Conservation (phyloP, 371 early-diverging fungal species). For the Saksenaea oblongispora region DNA sequence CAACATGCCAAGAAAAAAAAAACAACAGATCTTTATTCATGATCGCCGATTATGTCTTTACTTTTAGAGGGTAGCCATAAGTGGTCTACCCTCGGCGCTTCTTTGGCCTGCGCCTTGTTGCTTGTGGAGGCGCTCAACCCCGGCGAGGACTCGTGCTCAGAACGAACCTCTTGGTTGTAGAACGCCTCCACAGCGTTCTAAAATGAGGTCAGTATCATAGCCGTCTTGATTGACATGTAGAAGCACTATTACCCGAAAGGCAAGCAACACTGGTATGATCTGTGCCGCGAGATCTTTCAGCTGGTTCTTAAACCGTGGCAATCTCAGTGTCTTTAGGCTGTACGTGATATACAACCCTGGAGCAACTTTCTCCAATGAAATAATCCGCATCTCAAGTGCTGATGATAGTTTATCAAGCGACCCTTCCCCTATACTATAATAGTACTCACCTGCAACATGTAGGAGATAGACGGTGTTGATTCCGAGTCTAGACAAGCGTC, state of each 20-base stretch:
- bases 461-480: neutral
- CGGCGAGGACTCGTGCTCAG: too few species aligned
- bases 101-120: too few species aligned
- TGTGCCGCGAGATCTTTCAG: neutral
- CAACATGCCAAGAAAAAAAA: too few species aligned
- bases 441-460: neutral
- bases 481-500: neutral
- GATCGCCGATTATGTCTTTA: too few species aligned
- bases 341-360: neutral
- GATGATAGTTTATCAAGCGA: neutral
- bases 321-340: neutral
- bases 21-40: too few species aligned
- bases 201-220: too few species aligned
- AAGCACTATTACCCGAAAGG: neutral
- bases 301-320: neutral
- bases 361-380: neutral
- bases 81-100: too few species aligned
- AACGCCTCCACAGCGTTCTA: too few species aligned
- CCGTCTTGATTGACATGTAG: too few species aligned
- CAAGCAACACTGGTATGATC: neutral
- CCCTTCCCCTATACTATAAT: neutral
- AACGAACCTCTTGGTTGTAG: too few species aligned
- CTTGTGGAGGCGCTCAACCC: too few species aligned
- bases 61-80: too few species aligned
- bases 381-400: neutral